Evolutionary conservation across 163 green algal species (phyloP).

Genomic region (Coccomyxa subellipsoidea): DNA sequence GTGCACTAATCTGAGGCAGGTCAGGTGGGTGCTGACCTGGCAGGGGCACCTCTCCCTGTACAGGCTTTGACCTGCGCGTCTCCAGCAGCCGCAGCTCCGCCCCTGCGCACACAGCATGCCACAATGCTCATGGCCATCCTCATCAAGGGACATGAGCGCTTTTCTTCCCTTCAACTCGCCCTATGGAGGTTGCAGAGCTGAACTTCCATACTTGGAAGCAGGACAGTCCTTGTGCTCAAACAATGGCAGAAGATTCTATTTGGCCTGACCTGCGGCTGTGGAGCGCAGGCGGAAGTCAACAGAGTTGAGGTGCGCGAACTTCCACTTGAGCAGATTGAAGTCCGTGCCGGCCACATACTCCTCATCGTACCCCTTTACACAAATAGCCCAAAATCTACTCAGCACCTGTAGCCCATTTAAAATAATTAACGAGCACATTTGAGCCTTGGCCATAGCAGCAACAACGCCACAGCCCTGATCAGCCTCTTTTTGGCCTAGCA

Average conservation of each 20-base stretch:
- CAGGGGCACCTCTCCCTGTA: background rate
- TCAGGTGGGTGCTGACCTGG: slow-evolving; percentile 7
- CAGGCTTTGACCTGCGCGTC: no score
- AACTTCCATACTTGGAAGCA: background rate
- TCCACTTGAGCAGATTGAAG: slow-evolving; percentile 95
- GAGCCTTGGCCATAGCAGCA: no score
- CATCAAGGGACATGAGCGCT: no score
- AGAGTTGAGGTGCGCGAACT: slow-evolving; percentile 93
- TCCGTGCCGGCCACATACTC: slow-evolving; percentile 79
- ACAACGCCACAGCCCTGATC: no score
- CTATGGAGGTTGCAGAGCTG: no score
- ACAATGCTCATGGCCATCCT: background rate
- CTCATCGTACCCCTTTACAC: slow-evolving; percentile 60
- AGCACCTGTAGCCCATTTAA: background rate
- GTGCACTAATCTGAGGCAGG: no score
- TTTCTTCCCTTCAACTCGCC: no score
- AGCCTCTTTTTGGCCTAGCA: no score
- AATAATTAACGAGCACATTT: background rate
- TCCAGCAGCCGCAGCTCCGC: slow-evolving; percentile 18
- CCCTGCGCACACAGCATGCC: background rate
- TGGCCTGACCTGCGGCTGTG: background rate
- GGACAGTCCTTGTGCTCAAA: background rate
- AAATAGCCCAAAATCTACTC: background rate
- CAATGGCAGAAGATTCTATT: background rate
- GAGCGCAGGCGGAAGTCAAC: slow-evolving; percentile 87